A percentile compares a stretch with the other conserved stretches of the same genome.
Evolutionary conservation across 1,284 basidiomycete species (phyloP).

Genomic region (Meira nashicola): DNA sequence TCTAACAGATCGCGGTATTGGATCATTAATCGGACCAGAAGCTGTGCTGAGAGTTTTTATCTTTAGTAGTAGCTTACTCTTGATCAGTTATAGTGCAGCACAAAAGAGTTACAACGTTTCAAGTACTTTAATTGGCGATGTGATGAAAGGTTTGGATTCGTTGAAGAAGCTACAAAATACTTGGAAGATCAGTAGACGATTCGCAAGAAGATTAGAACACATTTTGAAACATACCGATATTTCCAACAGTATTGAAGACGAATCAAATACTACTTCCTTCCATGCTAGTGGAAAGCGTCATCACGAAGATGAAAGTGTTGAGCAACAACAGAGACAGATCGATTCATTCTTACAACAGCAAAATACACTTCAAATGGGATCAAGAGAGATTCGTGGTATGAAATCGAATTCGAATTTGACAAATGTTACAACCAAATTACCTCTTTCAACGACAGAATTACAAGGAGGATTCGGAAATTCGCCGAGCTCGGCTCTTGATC

Average conservation of each 20-base stretch:
- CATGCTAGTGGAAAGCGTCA: too few relatives aligned
- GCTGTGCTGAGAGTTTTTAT: slow-evolving; percentile 22
- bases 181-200: slow-evolving; percentile 34
- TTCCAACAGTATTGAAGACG: too few relatives aligned
- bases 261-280: too few relatives aligned
- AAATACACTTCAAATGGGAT: too few relatives aligned
- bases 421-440: background rate
- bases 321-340: too few relatives aligned
- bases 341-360: too few relatives aligned
- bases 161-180: slow-evolving; percentile 26
- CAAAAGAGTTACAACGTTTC: slow-evolving; percentile 30
- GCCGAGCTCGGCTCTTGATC: too few relatives aligned
- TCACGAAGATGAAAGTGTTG: too few relatives aligned
- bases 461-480: background rate
- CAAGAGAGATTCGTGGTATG: too few relatives aligned
- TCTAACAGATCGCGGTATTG: slow-evolving; percentile 19
- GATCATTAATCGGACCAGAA: background rate
- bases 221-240: too few relatives aligned
- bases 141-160: slow-evolving; percentile 34
- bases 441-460: background rate
- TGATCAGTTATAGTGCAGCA: slow-evolving; percentile 39
- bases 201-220: background rate
- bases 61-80: slow-evolving; percentile 28
- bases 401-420: background rate
- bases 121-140: slow-evolving; percentile 29